Evolutionary conservation across 2,329 filamentous ascomycete genomes (phyloP).

Genomic region (Calonectria montana): DNA sequence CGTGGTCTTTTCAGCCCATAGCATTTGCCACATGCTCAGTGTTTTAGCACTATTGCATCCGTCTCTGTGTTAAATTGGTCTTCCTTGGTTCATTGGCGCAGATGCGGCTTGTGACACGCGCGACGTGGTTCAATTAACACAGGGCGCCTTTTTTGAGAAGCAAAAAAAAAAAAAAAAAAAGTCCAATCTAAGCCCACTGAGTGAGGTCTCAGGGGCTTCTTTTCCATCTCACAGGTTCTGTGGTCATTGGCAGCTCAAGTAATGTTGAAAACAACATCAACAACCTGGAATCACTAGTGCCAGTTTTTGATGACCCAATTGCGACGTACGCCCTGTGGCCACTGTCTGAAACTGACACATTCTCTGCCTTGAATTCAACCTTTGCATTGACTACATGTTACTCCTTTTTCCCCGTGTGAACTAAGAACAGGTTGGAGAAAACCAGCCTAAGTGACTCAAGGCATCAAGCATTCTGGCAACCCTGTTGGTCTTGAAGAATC

Average conservation of each 20-base stretch:
- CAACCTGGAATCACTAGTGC: neutral
- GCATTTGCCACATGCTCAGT: neutral
- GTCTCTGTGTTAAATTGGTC: neutral
- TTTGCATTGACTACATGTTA: neutral
- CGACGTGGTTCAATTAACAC: constrained; percentile 12
- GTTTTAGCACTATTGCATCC: too few species aligned
- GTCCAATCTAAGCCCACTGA: neutral
- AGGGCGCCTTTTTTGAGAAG: neutral
- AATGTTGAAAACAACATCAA: neutral
- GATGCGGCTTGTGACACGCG: neutral
- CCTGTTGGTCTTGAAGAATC: neutral
- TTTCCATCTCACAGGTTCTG: neutral
- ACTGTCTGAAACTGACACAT: neutral
- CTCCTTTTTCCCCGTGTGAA: neutral
- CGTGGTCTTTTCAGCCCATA: neutral
- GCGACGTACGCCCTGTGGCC: neutral
- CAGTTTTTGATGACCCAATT: neutral
- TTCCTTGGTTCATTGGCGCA: neutral
- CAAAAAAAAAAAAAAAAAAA: neutral
- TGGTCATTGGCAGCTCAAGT: neutral
- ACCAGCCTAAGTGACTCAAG: neutral
- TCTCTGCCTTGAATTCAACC: neutral
- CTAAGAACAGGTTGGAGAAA: neutral
- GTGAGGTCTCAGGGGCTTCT: neutral
- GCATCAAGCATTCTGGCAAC: neutral